These are phyloP conservation scores for Arabidopsis suecica DNA, from an alignment of 345 rosid species.

Conservation along the genomic window DNA sequence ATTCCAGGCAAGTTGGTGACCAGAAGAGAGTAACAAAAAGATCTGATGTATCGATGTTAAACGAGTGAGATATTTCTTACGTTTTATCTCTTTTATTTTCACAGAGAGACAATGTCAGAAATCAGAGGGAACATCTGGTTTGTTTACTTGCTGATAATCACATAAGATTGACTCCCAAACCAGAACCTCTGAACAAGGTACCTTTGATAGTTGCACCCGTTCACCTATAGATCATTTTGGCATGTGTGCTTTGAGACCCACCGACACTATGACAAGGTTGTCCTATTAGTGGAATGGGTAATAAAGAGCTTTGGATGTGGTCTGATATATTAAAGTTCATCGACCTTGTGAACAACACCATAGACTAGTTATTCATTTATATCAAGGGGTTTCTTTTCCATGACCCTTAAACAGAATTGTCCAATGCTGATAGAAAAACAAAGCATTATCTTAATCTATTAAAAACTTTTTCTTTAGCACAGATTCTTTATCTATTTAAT, in stretches of 20 bases:
- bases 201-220: slow-evolving; percentile 17
- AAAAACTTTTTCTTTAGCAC: neutral
- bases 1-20: slow-evolving; percentile 74
- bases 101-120: slow-evolving; percentile 94
- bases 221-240: slow-evolving; percentile 23
- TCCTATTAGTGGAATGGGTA: slow-evolving; percentile 8
- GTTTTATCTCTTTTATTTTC: slow-evolving; percentile 34
- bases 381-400: slow-evolving; percentile 3
- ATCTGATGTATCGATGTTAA: slow-evolving; percentile 14
- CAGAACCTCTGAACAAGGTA: slow-evolving; percentile 95
- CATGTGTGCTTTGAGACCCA: slow-evolving; percentile 28
- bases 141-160: slow-evolving; percentile 85
- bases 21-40: slow-evolving; percentile 8
- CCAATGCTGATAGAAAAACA: slow-evolving; percentile 2
- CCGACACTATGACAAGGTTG: neutral
- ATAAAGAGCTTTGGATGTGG: slow-evolving; percentile 8
- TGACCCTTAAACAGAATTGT: slow-evolving; percentile 15
- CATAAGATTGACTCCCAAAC: slow-evolving; percentile 80
- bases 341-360: slow-evolving; percentile 30
- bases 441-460: slow-evolving; percentile 17
- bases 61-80: slow-evolving; percentile 27
- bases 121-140: slow-evolving; percentile 95
- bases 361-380: slow-evolving; percentile 5
- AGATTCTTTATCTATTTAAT: neutral
- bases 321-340: neutral